These are phyloP conservation scores for Panicum miliaceum DNA, from an alignment of 176 grass and related monocot species.

Conservation along the genomic window DNA sequence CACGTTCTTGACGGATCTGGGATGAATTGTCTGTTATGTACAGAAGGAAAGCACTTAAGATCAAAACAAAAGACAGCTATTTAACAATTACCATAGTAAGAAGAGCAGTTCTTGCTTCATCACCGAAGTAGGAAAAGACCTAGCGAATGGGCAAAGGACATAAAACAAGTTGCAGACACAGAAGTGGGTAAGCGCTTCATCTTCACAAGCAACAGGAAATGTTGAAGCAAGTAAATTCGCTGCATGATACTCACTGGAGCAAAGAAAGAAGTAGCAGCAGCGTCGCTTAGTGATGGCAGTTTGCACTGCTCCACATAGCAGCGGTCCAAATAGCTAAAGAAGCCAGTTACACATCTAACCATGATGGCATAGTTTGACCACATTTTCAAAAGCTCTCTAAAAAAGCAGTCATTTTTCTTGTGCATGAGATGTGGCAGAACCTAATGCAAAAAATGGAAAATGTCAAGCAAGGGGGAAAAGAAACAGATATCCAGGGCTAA, in stretches of 20 bases:
- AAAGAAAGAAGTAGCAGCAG: slow-evolving; percentile 59
- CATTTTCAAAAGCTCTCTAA: slow-evolving; percentile 52
- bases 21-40: slow-evolving; percentile 39
- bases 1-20: slow-evolving; percentile 63
- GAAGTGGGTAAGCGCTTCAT: slow-evolving; percentile 26
- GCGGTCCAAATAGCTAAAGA: slow-evolving; percentile 62
- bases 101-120: slow-evolving; percentile 48
- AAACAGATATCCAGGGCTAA: neutral
- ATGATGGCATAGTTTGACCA: slow-evolving; percentile 66
- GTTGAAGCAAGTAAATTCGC: slow-evolving; percentile 10
- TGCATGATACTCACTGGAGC: slow-evolving; percentile 39
- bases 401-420: slow-evolving; percentile 44
- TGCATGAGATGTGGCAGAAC: slow-evolving; percentile 61
- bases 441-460: slow-evolving; percentile 34
- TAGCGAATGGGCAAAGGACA: slow-evolving; percentile 40
- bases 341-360: slow-evolving; percentile 46
- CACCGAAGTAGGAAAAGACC: slow-evolving; percentile 59
- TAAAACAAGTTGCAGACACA: slow-evolving; percentile 4
- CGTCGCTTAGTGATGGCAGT: slow-evolving; percentile 51
- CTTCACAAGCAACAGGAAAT: slow-evolving; percentile 23
- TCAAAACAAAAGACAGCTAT: slow-evolving; percentile 10
- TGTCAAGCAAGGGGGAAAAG: slow-evolving; percentile 19
- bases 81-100: slow-evolving; percentile 49
- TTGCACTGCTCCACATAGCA: slow-evolving; percentile 42
- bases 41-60: slow-evolving; percentile 25